Evolutionary conservation across 352 stramenopile genomes (phyloP).

Genomic region (Phytophthora palmivora): DNA sequence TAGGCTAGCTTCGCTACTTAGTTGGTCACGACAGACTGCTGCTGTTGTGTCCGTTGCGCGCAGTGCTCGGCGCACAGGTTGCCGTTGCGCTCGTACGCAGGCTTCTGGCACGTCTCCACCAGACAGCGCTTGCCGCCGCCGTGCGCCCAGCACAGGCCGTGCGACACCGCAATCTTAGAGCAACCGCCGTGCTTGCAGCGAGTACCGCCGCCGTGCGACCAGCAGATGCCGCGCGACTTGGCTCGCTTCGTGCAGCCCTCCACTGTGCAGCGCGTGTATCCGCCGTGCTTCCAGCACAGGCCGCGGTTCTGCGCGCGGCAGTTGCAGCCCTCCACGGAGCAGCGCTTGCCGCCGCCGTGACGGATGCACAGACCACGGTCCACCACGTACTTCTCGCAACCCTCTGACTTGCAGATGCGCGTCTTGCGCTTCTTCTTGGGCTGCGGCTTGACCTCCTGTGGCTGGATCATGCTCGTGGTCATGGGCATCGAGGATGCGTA

Average conservation of each 20-base stretch:
- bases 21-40: slow-evolving; percentile 4
- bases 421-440: slow-evolving; percentile 52
- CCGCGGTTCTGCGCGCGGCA: slow-evolving; percentile 65
- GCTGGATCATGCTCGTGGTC: slow-evolving; percentile 18
- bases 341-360: slow-evolving; percentile 85
- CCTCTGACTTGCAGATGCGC: slow-evolving; percentile 51
- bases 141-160: no score
- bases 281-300: slow-evolving; percentile 45
- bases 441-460: slow-evolving; percentile 16
- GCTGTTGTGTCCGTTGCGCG: slow-evolving; percentile 20
- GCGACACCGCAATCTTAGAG: no score
- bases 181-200: no score
- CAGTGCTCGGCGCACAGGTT: slow-evolving; percentile 53
- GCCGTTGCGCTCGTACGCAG: slow-evolving; percentile 63
- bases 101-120: slow-evolving; percentile 51
- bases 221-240: slow-evolving; percentile 13
- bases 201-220: no score
- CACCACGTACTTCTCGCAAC: slow-evolving; percentile 66
- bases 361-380: slow-evolving; percentile 77
- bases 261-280: slow-evolving; percentile 59
- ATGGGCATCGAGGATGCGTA: slow-evolving; percentile 19
- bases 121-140: slow-evolving; percentile 52
- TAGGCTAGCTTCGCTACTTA: slow-evolving; percentile 16
- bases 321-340: slow-evolving; percentile 60
- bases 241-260: slow-evolving; percentile 54